Base-by-base conservation (phyloP, 1,139 yeast species). In the Ogataea hybrid region DNA sequence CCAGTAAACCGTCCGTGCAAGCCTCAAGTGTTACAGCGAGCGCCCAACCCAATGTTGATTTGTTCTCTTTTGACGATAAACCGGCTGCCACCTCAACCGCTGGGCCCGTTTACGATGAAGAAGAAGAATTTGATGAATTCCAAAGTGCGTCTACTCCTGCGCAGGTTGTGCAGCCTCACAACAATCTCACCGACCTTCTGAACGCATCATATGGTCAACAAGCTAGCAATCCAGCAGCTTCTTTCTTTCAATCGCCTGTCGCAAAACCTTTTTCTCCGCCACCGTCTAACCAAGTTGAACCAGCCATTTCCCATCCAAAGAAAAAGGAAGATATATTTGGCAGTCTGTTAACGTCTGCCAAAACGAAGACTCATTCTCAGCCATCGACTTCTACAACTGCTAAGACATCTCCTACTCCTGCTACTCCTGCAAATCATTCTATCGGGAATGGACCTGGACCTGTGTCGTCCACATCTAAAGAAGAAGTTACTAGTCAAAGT, bases 91-190 rank as follows among this genome's bases (percentile, higher is more conserved):
- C 39, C 8, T 47, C 38, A 17, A 27, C 40, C 15, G 32, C 46
- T 11, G 40, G 31, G 8, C 22, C 35, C 11, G 28, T 16, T n/a
- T 34, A 35, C n/a, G 46, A 48, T 16, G 46, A 41, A 49, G 85
- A 80, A 32, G 97, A 89, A 54, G 97, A 90, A 32, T 90, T 90
- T 64, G 96, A 87, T 52, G 97, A 92, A 54, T 90, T 90, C 74
- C 97, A 90, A 64, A 80, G 86, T 41, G 95, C 96, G 4, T 76
- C 75, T 44, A 78, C 61, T 9, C 23, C 43, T 22, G 25, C 10
- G n/a, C 50, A 6, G 52, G 51, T 12, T 50, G 32, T 11, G 14
- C 8, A 46, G 12, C 42, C 48, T 27, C 48, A 70, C n/a, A 64
- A 56, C 53, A 67, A 65, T 52, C 63, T 73, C 43, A 64, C 75